Percentiles rank a stretch among this genome's conserved stretches.
phyloP scores from a whole-genome alignment of 2,329 filamentous ascomycete genomes.

The Ascochyta viciae-villosae region DNA sequence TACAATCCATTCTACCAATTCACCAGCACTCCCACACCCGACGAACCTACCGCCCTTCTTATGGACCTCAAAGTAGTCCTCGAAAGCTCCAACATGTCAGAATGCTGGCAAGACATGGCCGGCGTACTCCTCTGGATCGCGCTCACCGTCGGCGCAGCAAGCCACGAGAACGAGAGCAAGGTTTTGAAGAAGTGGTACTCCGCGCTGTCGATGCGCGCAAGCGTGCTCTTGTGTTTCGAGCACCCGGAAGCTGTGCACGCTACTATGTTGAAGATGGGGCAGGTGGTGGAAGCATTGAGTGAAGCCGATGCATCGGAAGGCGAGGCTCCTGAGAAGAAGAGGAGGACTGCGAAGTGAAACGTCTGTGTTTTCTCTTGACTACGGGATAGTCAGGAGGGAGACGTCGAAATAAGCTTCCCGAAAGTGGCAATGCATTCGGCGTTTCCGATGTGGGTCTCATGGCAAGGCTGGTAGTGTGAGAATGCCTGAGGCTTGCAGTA shows the following conservation, averaged over 20 bases:
- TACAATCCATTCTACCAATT: background rate
- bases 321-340: constrained; percentile 22
- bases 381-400: constrained; percentile 3
- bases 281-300: constrained; percentile 29
- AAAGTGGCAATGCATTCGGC: constrained; percentile 25
- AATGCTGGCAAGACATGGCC: constrained; percentile 47
- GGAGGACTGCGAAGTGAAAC: constrained; percentile 9
- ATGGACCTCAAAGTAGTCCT: constrained; percentile 32
- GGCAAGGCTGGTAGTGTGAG: background rate
- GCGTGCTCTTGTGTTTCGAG: constrained; percentile 47
- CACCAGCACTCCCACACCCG: background rate
- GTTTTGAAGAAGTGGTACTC: constrained; percentile 40
- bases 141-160: constrained; percentile 44
- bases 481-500: constrained; percentile 3
- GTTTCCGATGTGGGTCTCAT: constrained; percentile 11
- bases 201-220: constrained; percentile 40
- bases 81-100: constrained; percentile 40
- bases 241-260: constrained; percentile 41
- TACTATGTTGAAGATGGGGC: constrained; percentile 38
- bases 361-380: background rate
- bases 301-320: background rate
- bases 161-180: constrained; percentile 28
- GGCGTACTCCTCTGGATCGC: constrained; percentile 49
- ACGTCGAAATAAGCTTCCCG: constrained; percentile 23
- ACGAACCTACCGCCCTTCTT: constrained; percentile 26